Base-by-base conservation (phyloP, 2,329 filamentous ascomycete genomes). In the Fusarium sp. region DNA sequence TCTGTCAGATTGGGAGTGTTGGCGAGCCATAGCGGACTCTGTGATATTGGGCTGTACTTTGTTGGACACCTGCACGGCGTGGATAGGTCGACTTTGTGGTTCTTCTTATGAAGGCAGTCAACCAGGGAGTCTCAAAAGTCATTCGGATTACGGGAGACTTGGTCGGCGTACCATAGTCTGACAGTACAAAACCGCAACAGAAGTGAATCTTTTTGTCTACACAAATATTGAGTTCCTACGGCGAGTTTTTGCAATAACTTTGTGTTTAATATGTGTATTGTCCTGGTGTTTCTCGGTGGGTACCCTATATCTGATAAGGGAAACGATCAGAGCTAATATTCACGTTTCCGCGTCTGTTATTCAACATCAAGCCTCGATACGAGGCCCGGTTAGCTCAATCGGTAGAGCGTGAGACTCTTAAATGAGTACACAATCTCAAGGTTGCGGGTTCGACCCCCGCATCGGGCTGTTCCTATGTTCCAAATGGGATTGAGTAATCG, bases 341-440 rank as follows among this genome's bases (percentile, higher is more conserved):
- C 0, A 34, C 5, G 30, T 14, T 6, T 34, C 0, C 2, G 18
- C 3, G 1, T 4, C 0, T 0, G 0, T 1, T 3, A 1, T 17
- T 22, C 6, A 68, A 45, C 8, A 41, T 10, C 18, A 62, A 68
- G 64, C 64, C 64, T 69, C 66, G 26, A 55, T 44, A 51, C 36
- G 57, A 68, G 62, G 81, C 81, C 81, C 79, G 81, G 81, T 81
- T 82, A 82, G 81, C 81, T 82, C 81, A 82, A 82, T 82, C 81
- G 81, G 81, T 91, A 92, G 90, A 92, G 89, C 89, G 89, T 91
- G 87, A 90, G 90, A 91, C 90, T 91, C 90, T 89, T 88, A 88
- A 47, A 47, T 44, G 74, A 77, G 74, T 75, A 72, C 75, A 68
- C 48, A 6, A 87, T 86, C 86, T 87, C 84, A 87, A 87, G 85